A percentile compares a stretch with the other conserved stretches of the same genome.
Evolutionary conservation across 441 rosid genomes (phyloP).

Genomic region (California macrophylla): DNA sequence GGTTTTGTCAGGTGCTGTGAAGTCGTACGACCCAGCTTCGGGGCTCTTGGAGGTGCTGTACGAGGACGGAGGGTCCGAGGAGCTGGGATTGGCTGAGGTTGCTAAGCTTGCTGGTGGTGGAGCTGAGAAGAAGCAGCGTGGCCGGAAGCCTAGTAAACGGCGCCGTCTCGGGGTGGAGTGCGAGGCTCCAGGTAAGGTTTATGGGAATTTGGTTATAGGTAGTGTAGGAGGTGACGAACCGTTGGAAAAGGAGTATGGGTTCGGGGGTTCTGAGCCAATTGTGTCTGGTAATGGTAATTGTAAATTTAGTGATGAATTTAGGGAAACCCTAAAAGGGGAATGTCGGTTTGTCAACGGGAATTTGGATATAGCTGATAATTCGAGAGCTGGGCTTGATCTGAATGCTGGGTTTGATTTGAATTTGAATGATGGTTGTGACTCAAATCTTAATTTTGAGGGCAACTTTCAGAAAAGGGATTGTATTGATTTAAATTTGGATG

Average conservation of each 20-base stretch:
- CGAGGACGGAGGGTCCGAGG: conserved; percentile 58
- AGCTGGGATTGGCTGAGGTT: conserved; percentile 39
- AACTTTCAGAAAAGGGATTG: conserved; percentile 28
- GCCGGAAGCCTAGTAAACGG: conserved; percentile 49
- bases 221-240: not conserved
- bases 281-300: conserved; percentile 23
- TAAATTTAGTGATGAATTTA: conserved; percentile 24
- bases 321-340: conserved; percentile 31
- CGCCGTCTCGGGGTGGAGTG: conserved; percentile 38
- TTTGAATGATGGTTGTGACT: conserved; percentile 22
- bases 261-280: conserved; percentile 24
- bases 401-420: conserved; percentile 59
- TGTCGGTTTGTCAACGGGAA: conserved; percentile 21
- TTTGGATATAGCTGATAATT: conserved; percentile 12
- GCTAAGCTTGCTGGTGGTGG: conserved; percentile 25
- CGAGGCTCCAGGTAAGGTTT: conserved; percentile 14
- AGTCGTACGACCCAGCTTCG: conserved; percentile 47
- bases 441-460: conserved; percentile 26
- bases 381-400: conserved; percentile 36
- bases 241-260: not conserved
- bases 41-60: conserved; percentile 51
- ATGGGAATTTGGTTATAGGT: conserved; percentile 22
- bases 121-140: conserved; percentile 32
- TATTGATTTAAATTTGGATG: conserved; percentile 80
- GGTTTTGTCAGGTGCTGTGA: conserved; percentile 36